A percentile compares a stretch with the other conserved stretches of the same genome.
Evolutionary conservation across 2,329 filamentous ascomycete genomes (phyloP).

Genomic region (Pseudocercospora pini-densiflorae): DNA sequence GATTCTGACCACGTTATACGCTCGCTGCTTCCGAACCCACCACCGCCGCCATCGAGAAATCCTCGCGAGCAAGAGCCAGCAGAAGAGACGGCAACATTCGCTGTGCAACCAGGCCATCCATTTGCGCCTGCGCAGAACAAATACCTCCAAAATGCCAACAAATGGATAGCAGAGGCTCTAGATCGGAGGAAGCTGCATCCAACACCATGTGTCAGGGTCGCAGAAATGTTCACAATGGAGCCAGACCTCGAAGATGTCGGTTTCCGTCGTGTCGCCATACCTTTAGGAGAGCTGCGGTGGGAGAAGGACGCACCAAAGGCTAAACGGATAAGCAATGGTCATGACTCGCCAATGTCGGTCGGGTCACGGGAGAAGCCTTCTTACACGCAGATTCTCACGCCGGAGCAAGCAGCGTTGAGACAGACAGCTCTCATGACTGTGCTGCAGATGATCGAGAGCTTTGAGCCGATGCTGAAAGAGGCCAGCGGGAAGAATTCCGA

Average conservation of each 20-base stretch:
- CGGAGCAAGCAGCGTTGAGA: constrained; percentile 71
- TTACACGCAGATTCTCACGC: constrained; percentile 21
- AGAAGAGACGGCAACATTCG: constrained; percentile 75
- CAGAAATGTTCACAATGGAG: constrained; percentile 80
- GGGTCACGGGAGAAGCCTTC: constrained; percentile 23
- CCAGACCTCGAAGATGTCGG: constrained; percentile 73
- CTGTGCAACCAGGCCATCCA: constrained; percentile 80
- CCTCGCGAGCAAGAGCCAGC: constrained; percentile 68
- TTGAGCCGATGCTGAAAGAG: constrained; percentile 82
- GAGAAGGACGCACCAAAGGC: constrained; percentile 67
- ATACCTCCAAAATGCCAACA: constrained; percentile 81
- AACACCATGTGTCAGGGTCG: constrained; percentile 78
- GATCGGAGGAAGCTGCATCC: constrained; percentile 71
- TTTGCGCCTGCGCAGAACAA: constrained; percentile 80
- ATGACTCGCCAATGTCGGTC: constrained; percentile 27
- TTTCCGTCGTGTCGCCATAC: constrained; percentile 81
- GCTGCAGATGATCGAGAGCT: constrained; percentile 79
- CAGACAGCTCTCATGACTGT: constrained; percentile 81
- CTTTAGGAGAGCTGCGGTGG: constrained; percentile 83
- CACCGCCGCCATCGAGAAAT: constrained; percentile 60
- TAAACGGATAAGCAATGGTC: constrained; percentile 26
- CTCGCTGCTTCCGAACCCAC: constrained; percentile 78
- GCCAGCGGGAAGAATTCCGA: constrained; percentile 85
- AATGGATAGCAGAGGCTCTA: constrained; percentile 77
- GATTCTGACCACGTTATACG: constrained; percentile 84